Base-by-base conservation (phyloP, 192 early-diverging fungal genomes). In the Entomortierella parvispora region DNA sequence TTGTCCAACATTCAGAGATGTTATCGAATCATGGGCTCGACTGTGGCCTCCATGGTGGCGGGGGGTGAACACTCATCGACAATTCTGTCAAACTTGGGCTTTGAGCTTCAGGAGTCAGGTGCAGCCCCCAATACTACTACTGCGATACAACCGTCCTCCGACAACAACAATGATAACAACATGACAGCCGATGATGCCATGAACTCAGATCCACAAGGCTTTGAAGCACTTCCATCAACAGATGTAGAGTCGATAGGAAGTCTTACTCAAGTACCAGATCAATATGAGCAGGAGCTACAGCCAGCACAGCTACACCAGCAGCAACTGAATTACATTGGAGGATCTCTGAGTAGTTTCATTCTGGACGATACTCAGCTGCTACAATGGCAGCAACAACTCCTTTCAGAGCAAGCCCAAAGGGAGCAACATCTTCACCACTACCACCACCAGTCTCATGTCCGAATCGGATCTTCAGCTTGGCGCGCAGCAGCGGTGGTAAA, bases 1-100 rank as follows among this genome's bases (percentile, higher is more conserved):
- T 54, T 51, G 5, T 46, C 68, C 10, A 67, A 50, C 20, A 71
- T 67, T 3, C 56, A 74, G 52, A 52, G 53, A 25, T 63, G 65
- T 23, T 72, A 81, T 61, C 65, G 64, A 14, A 65, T 75, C 43
- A 66, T 61, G 46, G 65, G 70, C 65, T 65, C 71, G 28, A 58
- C 55, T n/a, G 68, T 75, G 2, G 65, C 66, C 9, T 65, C 58
- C 25, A 71, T 66, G 62, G 68, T 62, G 3, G 71, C 58, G n/a
- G 71, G 71, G 10, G 71, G 71, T 2, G 64, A 66, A 25, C 71
- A 76, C 46, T 68, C 71, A 0, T 59, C 71, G 0, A 23, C 71
- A 10, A 66, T 76, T n/a, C 32, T 76, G 59, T 48, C 65, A 2
- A 63, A 76, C 49, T 37, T 76, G 23, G 65, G 59, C 3, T 50